Conservation (phyloP, 2,329 filamentous ascomycete species). For the Xylariaceae sp. region DNA sequence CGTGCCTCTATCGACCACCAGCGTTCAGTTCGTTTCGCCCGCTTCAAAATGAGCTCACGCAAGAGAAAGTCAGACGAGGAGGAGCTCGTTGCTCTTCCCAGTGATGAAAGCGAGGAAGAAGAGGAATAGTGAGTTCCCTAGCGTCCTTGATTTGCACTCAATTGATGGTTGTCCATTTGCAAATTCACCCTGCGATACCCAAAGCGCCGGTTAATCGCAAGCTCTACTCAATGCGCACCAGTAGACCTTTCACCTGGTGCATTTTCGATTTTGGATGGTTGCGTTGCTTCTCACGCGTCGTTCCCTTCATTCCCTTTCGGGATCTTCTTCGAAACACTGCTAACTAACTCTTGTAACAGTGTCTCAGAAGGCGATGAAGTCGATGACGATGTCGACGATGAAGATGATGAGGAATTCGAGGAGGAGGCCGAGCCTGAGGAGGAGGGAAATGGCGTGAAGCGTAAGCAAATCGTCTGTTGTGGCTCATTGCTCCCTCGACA, state of each 20-base stretch:
- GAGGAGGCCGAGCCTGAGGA: slow-evolving; percentile 28
- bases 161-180: not conserved
- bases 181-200: not conserved
- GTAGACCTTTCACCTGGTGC: too few relatives aligned
- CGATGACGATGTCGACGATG: slow-evolving; percentile 29
- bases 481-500: not conserved
- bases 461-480: slow-evolving; percentile 20
- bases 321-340: not conserved
- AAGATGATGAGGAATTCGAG: slow-evolving; percentile 29
- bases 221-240: too few relatives aligned
- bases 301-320: too few relatives aligned
- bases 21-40: slow-evolving; percentile 8
- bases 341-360: slow-evolving; percentile 16
- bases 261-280: too few relatives aligned
- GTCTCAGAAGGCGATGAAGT: slow-evolving; percentile 31
- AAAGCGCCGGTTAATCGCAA: too few relatives aligned
- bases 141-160: not conserved
- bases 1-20: slow-evolving; percentile 1
- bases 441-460: slow-evolving; percentile 27
- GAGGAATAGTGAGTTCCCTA: slow-evolving; percentile 31
- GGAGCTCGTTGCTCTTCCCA: slow-evolving; percentile 34
- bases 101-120: slow-evolving; percentile 34
- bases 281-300: too few relatives aligned
- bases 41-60: slow-evolving; percentile 27
- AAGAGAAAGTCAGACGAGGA: slow-evolving; percentile 34